Base-by-base conservation (phyloP, 2,329 filamentous ascomycete species). In the Delphinella strobiligena region DNA sequence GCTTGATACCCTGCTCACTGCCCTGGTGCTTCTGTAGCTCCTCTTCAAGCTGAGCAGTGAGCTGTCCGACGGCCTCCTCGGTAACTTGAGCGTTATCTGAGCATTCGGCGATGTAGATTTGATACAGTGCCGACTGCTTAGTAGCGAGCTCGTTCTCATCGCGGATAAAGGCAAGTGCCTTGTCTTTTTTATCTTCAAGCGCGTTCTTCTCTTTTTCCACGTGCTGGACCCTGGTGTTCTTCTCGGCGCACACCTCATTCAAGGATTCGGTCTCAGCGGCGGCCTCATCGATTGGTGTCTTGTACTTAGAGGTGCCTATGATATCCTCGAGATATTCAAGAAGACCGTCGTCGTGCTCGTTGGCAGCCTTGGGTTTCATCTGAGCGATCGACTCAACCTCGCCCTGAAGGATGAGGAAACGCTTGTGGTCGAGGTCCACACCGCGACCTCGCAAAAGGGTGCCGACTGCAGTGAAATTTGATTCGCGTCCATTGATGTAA, bases 321-420 rank as follows among this genome's bases (percentile, higher is more conserved):
- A 98, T 98, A 54, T 98, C 91, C 59, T 98, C 91, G 0, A 98
- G 75, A 48, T 98, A 98, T 60, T 98, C 91, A 14, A 98, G 71
- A 3, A 98, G 73, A 10, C 91, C 91, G 53, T 98, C 91, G 45
- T 98, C 91, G 54, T 96, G 89, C 59, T 98, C 91, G 51, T 85
- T 89, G 31, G 74, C 80, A 3, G 93, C 91, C 61, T 98, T 98
- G 14, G 93, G 73, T 62, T 98, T 98, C 91, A 98, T 98, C 62
- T 96, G 91, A 5, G 91, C 89, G 56, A 98, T 98, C 0, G 89
- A 95, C 60, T 98, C 91, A 43, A 98, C 91, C 59, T 98, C 91
- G 54, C 91, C 91, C 61, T 98, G 91, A 9, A 98, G 67, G 54
- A 98, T 98, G 39, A 98, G 66, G 64, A 98, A 98, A 44, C 91